Conservation (phyloP, 2,329 filamentous ascomycete genomes). For the Calycina herbarum region DNA sequence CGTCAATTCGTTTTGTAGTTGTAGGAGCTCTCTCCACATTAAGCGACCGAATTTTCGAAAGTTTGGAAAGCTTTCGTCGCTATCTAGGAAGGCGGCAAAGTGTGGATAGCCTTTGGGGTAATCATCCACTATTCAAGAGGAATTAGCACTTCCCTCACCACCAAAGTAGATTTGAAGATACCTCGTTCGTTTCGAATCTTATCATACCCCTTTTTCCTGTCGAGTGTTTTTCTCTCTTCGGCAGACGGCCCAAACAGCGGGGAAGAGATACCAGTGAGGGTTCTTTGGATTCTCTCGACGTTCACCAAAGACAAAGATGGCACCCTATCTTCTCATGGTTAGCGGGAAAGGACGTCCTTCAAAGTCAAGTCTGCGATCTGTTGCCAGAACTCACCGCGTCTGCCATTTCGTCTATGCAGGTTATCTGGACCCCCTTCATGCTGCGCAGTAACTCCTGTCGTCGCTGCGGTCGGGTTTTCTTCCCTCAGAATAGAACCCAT, state of each 20-base stretch:
- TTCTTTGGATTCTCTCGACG: no score
- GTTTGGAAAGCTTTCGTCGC: constrained; percentile 17
- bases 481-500: neutral
- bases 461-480: neutral
- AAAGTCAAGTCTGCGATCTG: neutral
- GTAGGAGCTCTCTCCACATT: constrained; percentile 18
- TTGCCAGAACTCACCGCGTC: neutral
- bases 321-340: neutral
- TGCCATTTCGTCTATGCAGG: neutral
- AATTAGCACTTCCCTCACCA: no score
- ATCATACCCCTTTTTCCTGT: no score
- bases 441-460: neutral
- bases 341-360: neutral
- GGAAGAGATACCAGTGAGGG: neutral
- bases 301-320: neutral
- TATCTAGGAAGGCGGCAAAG: constrained; percentile 21
- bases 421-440: neutral
- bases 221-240: neutral
- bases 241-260: neutral
- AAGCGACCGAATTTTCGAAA: constrained; percentile 19
- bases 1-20: constrained; percentile 18
- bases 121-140: constrained; percentile 14
- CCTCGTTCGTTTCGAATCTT: no score
- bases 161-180: no score
- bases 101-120: constrained; percentile 20